Evolutionary conservation across 805 yeast genomes (phyloP).

Genomic region (Grigorovia yakushimaensis): DNA sequence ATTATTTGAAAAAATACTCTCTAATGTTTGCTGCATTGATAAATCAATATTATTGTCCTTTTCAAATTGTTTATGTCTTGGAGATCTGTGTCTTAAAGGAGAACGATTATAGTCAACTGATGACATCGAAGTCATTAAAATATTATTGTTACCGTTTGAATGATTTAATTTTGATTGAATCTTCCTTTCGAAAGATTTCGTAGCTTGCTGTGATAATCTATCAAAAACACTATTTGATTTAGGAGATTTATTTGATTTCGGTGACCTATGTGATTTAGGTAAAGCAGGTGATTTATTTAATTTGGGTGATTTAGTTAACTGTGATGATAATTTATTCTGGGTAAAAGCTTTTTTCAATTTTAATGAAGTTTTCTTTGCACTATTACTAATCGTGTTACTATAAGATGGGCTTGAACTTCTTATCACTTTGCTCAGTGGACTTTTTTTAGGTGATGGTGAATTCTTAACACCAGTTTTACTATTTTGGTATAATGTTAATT

Average conservation of each 20-base stretch:
- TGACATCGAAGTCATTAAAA: conserved; percentile 11
- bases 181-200: conserved; percentile 27
- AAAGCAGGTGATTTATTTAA: not conserved
- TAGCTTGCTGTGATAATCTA: conserved; percentile 21
- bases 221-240: conserved; percentile 22
- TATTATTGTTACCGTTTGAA: conserved; percentile 1
- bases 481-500: not conserved
- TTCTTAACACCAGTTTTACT: not conserved
- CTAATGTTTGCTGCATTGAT: conserved; percentile 22
- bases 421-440: not conserved
- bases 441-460: not conserved
- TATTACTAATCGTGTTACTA: not conserved
- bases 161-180: conserved; percentile 2
- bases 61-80: conserved; percentile 1
- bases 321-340: not conserved
- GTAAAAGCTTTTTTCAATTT: not conserved
- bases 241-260: conserved; percentile 6
- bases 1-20: conserved; percentile 19
- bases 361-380: not conserved
- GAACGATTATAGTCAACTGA: conserved; percentile 24
- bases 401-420: not conserved
- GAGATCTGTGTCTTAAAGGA: conserved; percentile 19
- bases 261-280: conserved; percentile 1
- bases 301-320: not conserved
- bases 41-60: conserved; percentile 10